Evolutionary conservation across 352 stramenopile genomes (phyloP), one percentile per base, ranked within the genome.

Genomic region (Globisporangium emineosum): DNA sequence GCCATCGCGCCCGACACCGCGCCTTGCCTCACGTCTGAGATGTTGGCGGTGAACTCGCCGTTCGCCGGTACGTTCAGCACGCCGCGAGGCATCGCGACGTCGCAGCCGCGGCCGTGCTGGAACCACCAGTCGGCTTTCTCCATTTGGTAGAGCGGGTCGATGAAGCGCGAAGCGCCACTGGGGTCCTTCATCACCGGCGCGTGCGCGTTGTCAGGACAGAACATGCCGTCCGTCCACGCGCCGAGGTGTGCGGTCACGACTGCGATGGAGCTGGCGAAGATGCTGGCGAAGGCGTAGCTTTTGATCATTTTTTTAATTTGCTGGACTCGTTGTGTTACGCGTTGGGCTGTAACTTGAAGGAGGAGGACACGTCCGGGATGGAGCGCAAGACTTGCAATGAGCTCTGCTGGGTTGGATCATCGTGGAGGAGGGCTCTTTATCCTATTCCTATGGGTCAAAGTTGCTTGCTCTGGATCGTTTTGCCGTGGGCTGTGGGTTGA

Each of bases 301-400:
- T 45, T 45, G 37, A 45, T 17, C 37, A 45, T 45, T 45, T 13
- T 17, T n/a, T n/a, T n/a, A n/a, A n/a, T n/a, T n/a, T n/a, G 15
- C 37, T 45, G 37, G 37, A 17, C 37, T 45, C 37, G 15, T 45
- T 45, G 37, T 10, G 4, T 21, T 13, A 7, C 8, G 6, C 5
- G 8, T 37, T n/a, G 15, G 32, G 15, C n/a, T 17, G 37, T 45
- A 17, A 21, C 37, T 45, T 45, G 13, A 37, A 37, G 8, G 32
- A 37, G 32, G 37, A 45, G 15, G 37, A 21, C 37, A 45, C 7
- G 37, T 45, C 15, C 15, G 15, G n/a, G 37, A 45, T 45, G 37
- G 37, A 45, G 37, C 37, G 37, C 37, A 45, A 45, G 37, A 45
- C 37, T 45, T 45, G 37, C 37, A 45, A 45, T 45, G 37, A 45